Base-by-base conservation (phyloP, 2,329 filamentous ascomycete genomes). In the Fusarium sp. region DNA sequence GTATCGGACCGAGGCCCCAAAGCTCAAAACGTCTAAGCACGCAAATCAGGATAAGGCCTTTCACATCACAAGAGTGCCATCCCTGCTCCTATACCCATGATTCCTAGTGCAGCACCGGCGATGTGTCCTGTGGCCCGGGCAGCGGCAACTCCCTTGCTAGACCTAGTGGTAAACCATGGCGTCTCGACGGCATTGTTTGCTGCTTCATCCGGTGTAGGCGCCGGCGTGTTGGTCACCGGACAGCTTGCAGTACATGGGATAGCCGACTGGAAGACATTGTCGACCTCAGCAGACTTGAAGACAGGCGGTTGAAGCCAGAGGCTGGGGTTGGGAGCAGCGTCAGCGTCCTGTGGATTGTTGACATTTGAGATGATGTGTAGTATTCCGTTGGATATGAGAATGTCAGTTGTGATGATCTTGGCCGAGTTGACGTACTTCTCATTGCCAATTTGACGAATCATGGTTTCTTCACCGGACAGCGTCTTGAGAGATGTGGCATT, bases 361-460 rank as follows among this genome's bases (percentile, higher is more conserved):
- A 85, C 82, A 57, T 79, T 81, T 72, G 89, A 86, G 56, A 88
- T 80, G 44, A 88, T 78, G 73, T 89, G 87, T 20, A 88, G 75
- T 48, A 88, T 84, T 39, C 87, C 87, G 70, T 88, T 88, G 56
- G 84, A 82, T 45, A 87, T 75, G 17, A 89, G 77, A 32, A 87
- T 81, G 67, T 88, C 84, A 1, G 82, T 78, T 62, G 81, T 78
- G n/a, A 84, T 76, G 23, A 89, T 78, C 70, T 83, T 80, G 5
- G 85, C 85, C n/a, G 81, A 79, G 78, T 87, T 85, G 69, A 86
- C 76, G 65, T 79, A 85, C 72, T 82, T 84, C 64, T 81, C 80
- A 51, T 81, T 80, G 23, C 80, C 81, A 8, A 77, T 73, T 46
- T 80, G 78, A 14, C 78, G 76, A 17, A 84, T 72, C 22, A 72